Conservation (phyloP, 2,329 filamentous ascomycete species). For the Neofusicoccum kwambonambiense region DNA sequence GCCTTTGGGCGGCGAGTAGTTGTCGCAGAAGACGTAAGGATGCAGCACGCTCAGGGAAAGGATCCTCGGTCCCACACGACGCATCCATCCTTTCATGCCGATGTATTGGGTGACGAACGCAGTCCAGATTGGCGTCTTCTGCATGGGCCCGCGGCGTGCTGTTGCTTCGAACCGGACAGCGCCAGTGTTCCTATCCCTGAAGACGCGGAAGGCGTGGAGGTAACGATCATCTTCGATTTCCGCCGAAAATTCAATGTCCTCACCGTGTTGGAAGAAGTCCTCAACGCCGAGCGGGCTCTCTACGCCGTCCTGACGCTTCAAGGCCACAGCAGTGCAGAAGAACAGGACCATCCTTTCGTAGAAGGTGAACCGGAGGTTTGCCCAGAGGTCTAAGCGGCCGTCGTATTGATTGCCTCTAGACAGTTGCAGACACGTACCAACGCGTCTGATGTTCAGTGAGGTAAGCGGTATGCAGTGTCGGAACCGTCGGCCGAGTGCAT, state of each 20-base stretch:
- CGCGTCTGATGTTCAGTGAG: constrained; percentile 43
- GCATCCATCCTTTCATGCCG: constrained; percentile 49
- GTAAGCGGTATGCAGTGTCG: constrained; percentile 52
- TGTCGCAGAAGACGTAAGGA: constrained; percentile 53
- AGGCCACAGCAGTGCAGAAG: constrained; percentile 56
- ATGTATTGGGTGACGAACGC: constrained; percentile 54
- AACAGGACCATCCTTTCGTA: constrained; percentile 61
- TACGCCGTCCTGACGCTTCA: constrained; percentile 56
- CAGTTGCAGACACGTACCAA: constrained; percentile 42
- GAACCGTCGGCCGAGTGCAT: constrained; percentile 39
- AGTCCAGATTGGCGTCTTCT: constrained; percentile 61
- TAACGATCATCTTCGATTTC: constrained; percentile 53
- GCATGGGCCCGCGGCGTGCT: constrained; percentile 51
- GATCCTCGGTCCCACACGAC: constrained; percentile 40
- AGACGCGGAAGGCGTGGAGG: constrained; percentile 56
- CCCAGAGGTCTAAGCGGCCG: constrained; percentile 50
- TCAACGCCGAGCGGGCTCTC: constrained; percentile 42
- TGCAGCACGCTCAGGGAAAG: constrained; percentile 52
- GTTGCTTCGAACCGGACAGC: constrained; percentile 59
- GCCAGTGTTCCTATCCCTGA: constrained; percentile 50
- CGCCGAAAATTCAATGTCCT: constrained; percentile 50
- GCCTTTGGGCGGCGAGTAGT: constrained; percentile 45
- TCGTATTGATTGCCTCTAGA: constrained; percentile 40
- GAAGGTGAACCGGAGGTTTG: constrained; percentile 53
- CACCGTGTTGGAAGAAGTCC: constrained; percentile 48